Base-by-base conservation (phyloP, 495 filamentous ascomycete species). In the Hyaloscypha variabilis region DNA sequence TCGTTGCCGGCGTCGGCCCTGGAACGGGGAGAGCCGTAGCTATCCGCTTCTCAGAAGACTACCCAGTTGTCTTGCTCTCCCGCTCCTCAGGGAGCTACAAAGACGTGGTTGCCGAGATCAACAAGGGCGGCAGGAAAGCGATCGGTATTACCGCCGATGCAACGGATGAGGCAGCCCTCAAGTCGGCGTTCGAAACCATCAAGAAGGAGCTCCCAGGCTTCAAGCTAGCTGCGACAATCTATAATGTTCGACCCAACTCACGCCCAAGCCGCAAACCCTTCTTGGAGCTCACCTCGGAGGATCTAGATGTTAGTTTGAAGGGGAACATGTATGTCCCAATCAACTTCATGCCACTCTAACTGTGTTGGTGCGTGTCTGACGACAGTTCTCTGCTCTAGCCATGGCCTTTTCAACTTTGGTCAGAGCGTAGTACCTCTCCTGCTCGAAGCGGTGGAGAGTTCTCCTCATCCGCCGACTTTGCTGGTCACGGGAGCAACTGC, bases 401-500 rank as follows among this genome's bases (percentile, higher is more conserved):
- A 79, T 39, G 89, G 88, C 8, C 87, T 77, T 8, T 88, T 90
- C 72, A 72, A 82, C 66, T 90, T 91, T 76, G 81, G 86, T 11
- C 78, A 89, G 69, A 75, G 77, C 2, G 75, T 80, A 10, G 74
- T 92, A 4, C 90, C 89, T 3, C 78, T 88, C 17, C 80, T 91
- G 19, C 79, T 88, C 34, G 69, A 31, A 79, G 78, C 49, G 75
- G 79, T 36, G 13, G 31, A 62, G 67, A 70, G 62, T 52, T 66
- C 55, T 6, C 58, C 51, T 28, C 55, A 88, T 69, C 88, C 87
- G 5, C 86, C 89, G 0, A 86, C 86, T 17, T 75, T 92, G 21
- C 88, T 91, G 72, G 91, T 91, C 77, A 91, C 89, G 1, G 86
- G 90, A 26, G 90, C 89, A 0, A 91, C 90, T 1, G 89, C 87